Base-by-base conservation (phyloP, 1,284 basidiomycete species). In the Taiwanofungus camphoratus region DNA sequence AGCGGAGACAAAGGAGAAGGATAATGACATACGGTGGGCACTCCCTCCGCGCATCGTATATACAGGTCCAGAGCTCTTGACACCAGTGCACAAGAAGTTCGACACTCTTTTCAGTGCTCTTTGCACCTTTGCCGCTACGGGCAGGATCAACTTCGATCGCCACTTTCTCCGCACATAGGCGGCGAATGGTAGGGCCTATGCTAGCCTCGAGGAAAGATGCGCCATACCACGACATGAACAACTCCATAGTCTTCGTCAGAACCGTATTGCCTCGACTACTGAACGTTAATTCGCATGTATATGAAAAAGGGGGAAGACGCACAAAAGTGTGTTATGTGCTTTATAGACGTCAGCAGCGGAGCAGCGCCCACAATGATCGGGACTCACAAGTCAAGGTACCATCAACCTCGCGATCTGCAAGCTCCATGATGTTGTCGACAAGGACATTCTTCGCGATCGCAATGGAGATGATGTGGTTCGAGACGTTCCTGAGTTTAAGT, bases 161-260 rank as follows among this genome's bases (percentile, higher is more conserved):
- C 41, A 90, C 70, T 55, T 79, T 81, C 49, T 89, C 86, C 5
- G 68, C 57, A 58, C 77, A 85, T 32, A 92, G 67, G 36, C 75
- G 72, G 36, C 86, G 79, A 29, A 92, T 70, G 26, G 77, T 70
- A 21, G 63, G 60, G 9, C 87, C 89, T 32, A 92, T 72, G 53
- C 84, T 87, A 18, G 77, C 77, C 58, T 91, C 88, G 18, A 92
- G 69, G 57, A 89, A 92, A 0, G 70, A 65, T 54, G 69, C 77
- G 11, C 88, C 89, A 53, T 87, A 84, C 66, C 78, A 80, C 18
- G 70, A 67, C 79, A 92, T 88, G 52, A 79, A 80, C 4, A 79
- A 61, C 56, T 92, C 89, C 64, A 90, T 77, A 8, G 81, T 79
- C 61, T 88, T 91, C 18, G 89, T 91, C 42, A 91, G 70, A 29